Conservation (phyloP, 371 early-diverging fungal species). For the Phascolomyces articulosus region DNA sequence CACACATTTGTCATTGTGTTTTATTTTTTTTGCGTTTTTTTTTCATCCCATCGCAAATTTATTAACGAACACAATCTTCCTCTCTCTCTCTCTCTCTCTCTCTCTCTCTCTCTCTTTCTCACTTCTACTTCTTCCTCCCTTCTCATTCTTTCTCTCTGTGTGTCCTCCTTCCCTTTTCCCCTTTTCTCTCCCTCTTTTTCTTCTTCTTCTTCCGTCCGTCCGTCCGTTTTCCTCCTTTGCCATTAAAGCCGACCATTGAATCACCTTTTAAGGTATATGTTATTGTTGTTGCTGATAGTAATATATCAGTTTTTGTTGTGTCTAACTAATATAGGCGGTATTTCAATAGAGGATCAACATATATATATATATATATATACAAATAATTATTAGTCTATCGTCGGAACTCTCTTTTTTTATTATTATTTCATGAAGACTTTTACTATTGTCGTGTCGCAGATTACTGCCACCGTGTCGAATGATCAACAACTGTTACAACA, state of each 20-base stretch:
- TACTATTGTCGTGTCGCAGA: slow-evolving; percentile 30
- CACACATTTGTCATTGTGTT: background rate
- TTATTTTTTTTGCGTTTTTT: background rate
- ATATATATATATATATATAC: background rate
- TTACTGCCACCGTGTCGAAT: slow-evolving; percentile 20
- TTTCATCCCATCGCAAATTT: background rate
- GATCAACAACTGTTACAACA: slow-evolving; percentile 11
- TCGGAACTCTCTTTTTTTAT: no score
- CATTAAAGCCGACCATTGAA: background rate
- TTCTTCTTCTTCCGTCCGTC: background rate
- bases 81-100: background rate
- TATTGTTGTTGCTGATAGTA: no score
- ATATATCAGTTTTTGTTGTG: no score
- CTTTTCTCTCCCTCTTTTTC: background rate
- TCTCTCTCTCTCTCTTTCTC: background rate
- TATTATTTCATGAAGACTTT: slow-evolving; percentile 13
- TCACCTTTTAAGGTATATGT: background rate
- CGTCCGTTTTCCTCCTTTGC: background rate
- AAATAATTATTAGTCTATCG: background rate
- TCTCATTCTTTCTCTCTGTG: background rate
- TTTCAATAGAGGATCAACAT: background rate
- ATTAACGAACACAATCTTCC: background rate
- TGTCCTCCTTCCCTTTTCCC: background rate
- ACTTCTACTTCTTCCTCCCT: background rate
- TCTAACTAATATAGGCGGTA: background rate